Evolutionary conservation across 768 basidiomycete species (phyloP).

Genomic region (Hericium coralloides): DNA sequence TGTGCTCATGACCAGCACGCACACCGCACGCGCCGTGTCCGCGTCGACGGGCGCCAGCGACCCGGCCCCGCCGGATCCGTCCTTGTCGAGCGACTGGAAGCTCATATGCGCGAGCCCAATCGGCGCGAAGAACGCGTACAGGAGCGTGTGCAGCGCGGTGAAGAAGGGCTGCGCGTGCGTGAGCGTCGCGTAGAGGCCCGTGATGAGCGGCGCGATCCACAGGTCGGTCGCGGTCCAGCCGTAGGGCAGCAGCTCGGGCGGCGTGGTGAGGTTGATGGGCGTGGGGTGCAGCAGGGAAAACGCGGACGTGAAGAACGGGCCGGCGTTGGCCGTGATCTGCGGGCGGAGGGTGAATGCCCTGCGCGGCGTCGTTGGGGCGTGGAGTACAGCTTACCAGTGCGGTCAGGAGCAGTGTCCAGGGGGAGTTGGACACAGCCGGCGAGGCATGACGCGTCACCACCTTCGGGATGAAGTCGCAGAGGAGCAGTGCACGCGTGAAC

Average conservation of each 20-base stretch:
- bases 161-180: slow-evolving; percentile 84
- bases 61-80: background rate
- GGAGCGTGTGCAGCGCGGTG: slow-evolving; percentile 11
- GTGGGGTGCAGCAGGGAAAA: slow-evolving; percentile 72
- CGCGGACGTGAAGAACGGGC: slow-evolving; percentile 72
- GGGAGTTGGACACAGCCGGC: slow-evolving; percentile 7
- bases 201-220: slow-evolving; percentile 77
- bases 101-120: slow-evolving; percentile 3
- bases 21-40: slow-evolving; percentile 8
- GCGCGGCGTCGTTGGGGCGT: background rate
- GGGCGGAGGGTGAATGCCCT: background rate
- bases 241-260: slow-evolving; percentile 68
- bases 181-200: slow-evolving; percentile 70
- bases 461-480: slow-evolving; percentile 11
- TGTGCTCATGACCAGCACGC: slow-evolving; percentile 6
- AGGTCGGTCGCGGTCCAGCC: slow-evolving; percentile 84
- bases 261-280: slow-evolving; percentile 59
- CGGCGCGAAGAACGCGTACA: slow-evolving; percentile 12
- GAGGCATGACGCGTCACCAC: slow-evolving; percentile 11
- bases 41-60: slow-evolving; percentile 5
- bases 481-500: slow-evolving; percentile 12
- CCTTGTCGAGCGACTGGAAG: background rate
- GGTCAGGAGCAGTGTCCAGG: slow-evolving; percentile 10
- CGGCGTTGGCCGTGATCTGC: slow-evolving; percentile 29
- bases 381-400: slow-evolving; percentile 6